A percentile compares a stretch with the other conserved stretches of the same genome.
Conservation (phyloP, 441 rosid species). For the Capsella rubella region DNA sequence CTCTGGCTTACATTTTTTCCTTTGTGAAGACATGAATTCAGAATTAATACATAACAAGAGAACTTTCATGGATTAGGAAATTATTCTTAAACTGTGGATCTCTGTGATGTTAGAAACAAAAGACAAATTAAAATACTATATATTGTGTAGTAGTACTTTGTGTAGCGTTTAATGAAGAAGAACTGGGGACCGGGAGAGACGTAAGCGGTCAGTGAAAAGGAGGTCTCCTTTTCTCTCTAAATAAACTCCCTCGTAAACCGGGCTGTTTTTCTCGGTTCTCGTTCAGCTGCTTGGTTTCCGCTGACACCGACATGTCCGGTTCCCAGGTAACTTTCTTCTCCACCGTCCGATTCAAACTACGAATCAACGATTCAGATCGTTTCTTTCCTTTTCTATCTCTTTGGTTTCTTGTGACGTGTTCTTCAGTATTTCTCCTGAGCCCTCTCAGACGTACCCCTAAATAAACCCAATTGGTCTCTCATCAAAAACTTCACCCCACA, state of each 20-base stretch:
- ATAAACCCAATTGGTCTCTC: conserved; percentile 22
- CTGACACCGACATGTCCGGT: conserved; percentile 57
- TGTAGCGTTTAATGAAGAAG: conserved; percentile 36
- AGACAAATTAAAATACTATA: not conserved
- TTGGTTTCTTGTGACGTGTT: conserved; percentile 41
- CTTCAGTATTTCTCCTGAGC: conserved; percentile 39
- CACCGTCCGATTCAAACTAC: conserved; percentile 30
- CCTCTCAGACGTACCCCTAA: conserved; percentile 41
- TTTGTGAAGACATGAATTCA: conserved; percentile 7
- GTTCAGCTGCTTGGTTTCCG: conserved; percentile 44
- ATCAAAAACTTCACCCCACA: too few species aligned
- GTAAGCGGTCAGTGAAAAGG: conserved; percentile 47
- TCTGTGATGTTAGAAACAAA: not conserved
- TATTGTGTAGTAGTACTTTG: conserved; percentile 35
- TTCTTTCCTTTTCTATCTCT: conserved; percentile 42
- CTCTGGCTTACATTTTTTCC: not conserved
- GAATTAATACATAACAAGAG: conserved; percentile 19
- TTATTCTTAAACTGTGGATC: conserved; percentile 29
- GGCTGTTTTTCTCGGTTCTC: conserved; percentile 49
- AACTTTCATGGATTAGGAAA: conserved; percentile 34
- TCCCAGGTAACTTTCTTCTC: conserved; percentile 43
- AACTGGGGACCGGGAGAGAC: conserved; percentile 43
- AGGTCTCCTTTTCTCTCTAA: conserved; percentile 15
- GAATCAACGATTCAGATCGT: conserved; percentile 35
- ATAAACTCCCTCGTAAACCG: conserved; percentile 43